Evolutionary conservation across 441 rosid genomes (phyloP), one percentile per base, ranked within the genome.

Genomic region (Populus hybrid): DNA sequence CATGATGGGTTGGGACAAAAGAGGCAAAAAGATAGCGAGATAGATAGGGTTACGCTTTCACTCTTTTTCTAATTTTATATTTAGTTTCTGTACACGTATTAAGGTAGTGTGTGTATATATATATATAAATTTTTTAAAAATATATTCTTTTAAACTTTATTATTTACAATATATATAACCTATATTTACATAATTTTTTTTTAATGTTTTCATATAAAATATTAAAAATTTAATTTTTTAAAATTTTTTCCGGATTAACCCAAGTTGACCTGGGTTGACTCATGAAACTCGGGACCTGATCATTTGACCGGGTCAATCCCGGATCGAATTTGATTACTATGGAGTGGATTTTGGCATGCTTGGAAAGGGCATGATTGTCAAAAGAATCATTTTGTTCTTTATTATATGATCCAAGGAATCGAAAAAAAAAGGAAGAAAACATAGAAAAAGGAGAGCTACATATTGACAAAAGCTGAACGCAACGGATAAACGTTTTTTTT

Each of bases 191-290:
- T 28, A 28, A 2, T 28, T 28, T 28, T 2, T 2, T 28, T 28
- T 28, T 28, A 28, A 28, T 28, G 30, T 28, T 28, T 28, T 28
- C 4, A 28, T 28, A 28, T 28, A 28, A 28, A 28, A 28, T 28
- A 28, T 28, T 28, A 28, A 28, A 28, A 28, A 28, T 28, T 28
- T 28, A 28, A 28, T 28, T 2, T 28, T 28, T 28, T 2, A 2
- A 28, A 28, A 0, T 0, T 1, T 28, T 28, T 28, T 28, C 4
- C 30, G 0, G 0, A 28, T 0, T 3, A 0, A 28, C 1, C 1
- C 30, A 28, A 28, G 0, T 28, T 28, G 30, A 28, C 30, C 30
- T 28, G 30, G 0, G 4, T 1, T 3, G 30, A 28, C 1, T 3
- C 30, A 28, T 28, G 1, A 28, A 28, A 28, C 4, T 28, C 2